Evolutionary conservation across 352 stramenopile genomes (phyloP).

Genomic region (Phytophthora podocarpi): DNA sequence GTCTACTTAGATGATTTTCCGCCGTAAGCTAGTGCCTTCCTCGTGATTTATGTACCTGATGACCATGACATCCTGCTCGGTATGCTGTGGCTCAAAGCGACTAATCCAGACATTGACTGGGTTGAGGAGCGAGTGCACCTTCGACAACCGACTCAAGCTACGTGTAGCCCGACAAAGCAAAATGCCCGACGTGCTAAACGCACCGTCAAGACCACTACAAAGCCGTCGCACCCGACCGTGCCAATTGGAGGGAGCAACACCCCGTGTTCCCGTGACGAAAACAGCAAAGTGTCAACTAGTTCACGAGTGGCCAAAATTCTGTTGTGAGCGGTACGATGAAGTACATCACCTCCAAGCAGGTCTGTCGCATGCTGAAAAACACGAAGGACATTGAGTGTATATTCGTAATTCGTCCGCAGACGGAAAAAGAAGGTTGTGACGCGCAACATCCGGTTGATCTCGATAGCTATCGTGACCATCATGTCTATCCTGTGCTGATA

Average conservation of each 20-base stretch:
- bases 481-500: background rate
- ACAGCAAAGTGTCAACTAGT: too few relatives aligned
- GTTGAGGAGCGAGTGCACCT: background rate
- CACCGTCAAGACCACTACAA: too few relatives aligned
- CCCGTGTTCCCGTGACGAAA: too few relatives aligned
- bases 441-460: background rate
- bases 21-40: constrained; percentile 17
- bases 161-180: too few relatives aligned
- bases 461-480: background rate
- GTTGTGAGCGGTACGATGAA: too few relatives aligned
- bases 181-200: too few relatives aligned
- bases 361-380: too few relatives aligned
- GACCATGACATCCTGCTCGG: constrained; percentile 12
- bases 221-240: too few relatives aligned
- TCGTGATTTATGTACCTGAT: constrained; percentile 12
- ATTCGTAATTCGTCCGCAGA: constrained; percentile 12
- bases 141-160: too few relatives aligned
- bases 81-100: constrained; percentile 10
- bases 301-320: too few relatives aligned
- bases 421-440: background rate
- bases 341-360: too few relatives aligned
- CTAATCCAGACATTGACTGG: constrained; percentile 23
- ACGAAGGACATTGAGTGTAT: background rate
- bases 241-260: too few relatives aligned
- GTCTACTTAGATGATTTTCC: constrained; percentile 6